Base-by-base conservation (phyloP, 352 stramenopile genomes). In the Sclerospora graminicola region DNA sequence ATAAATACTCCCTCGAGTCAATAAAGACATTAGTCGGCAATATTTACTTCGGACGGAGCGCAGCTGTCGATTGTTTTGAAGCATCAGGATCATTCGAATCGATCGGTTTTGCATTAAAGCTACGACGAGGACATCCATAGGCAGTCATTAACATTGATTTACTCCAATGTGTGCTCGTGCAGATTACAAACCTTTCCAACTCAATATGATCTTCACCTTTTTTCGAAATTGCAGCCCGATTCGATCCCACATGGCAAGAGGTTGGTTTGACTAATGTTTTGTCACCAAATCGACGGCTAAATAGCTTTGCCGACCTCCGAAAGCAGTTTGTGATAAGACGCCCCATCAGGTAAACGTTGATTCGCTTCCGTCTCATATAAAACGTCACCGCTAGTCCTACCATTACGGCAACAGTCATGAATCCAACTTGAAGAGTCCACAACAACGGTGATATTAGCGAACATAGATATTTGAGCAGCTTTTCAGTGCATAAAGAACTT, bases 361-460 rank as follows among this genome's bases (percentile, higher is more conserved):
- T 42, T 19, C 51, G 66, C 50, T 81, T 70, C 2, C 75, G 61
- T 27, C 62, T 61, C 48, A 78, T 63, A 39, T 76, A 87, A 15
- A 84, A 24, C 23, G 47, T 57, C 19, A 74, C 69, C 11, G 57
- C 41, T 27, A 83, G 27, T 1, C 71, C 74, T 4, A 86, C 74
- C 8, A 54, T 45, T 11, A 71, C 44, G 1, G 72, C 74, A 44
- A 83, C 54, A 3, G 47, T 55, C 24, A 86, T 57, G 0, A 62
- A 86, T 15, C 59, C 51, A 5, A 82, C 74, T 85, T 29, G 0
- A 47, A 15, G 19, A 54, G 20, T 8, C 1, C 23, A 41, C 7
- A 40, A 32, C 24, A 19, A 30, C 20, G 45, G 29, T 8, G 37
- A 51, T 4, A 34, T 14, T n/a, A 26, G 6, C 21, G 21, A 3